Evolutionary conservation across 495 filamentous ascomycete species (phyloP).

Genomic region (Elaphomyces granulatus): DNA sequence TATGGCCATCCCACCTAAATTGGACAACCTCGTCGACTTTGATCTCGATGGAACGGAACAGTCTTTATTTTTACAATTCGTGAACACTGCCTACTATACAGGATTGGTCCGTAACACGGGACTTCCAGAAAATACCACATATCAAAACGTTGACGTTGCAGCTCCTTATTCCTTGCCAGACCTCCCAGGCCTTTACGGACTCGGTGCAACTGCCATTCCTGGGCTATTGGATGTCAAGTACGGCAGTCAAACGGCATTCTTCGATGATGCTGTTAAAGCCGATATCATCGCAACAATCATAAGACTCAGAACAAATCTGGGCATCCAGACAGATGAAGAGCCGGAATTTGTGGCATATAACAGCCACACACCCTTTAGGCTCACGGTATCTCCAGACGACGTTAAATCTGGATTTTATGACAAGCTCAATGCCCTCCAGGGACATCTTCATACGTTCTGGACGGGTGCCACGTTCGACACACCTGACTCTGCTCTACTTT

Average conservation of each 20-base stretch:
- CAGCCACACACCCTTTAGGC: slow-evolving; percentile 19
- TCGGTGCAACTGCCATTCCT: slow-evolving; percentile 10
- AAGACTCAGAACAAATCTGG: background rate
- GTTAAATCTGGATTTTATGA: slow-evolving; percentile 26
- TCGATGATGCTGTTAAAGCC: slow-evolving; percentile 2
- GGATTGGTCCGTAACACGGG: slow-evolving; percentile 28
- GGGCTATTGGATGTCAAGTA: slow-evolving; percentile 12
- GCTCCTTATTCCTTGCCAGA: slow-evolving; percentile 16
- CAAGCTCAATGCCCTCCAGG: slow-evolving; percentile 24
- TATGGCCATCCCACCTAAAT: slow-evolving; percentile 22
- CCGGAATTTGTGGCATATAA: slow-evolving; percentile 13
- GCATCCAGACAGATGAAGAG: background rate
- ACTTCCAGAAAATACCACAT: slow-evolving; percentile 13
- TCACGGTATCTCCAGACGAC: slow-evolving; percentile 12
- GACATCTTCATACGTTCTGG: slow-evolving; percentile 21
- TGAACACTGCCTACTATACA: slow-evolving; percentile 28
- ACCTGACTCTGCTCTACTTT: slow-evolving; percentile 19
- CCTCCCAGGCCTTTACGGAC: slow-evolving; percentile 14
- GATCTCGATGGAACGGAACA: slow-evolving; percentile 19
- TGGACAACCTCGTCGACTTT: slow-evolving; percentile 16
- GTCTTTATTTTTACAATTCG: slow-evolving; percentile 21
- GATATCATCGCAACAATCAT: background rate
- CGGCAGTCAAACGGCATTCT: too few relatives aligned
- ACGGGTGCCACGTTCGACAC: slow-evolving; percentile 19
- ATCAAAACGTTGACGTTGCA: slow-evolving; percentile 15